A percentile compares a stretch with the other conserved stretches of the same genome.
Conservation (phyloP, 2,329 filamentous ascomycete species). For the Dothistroma septosporum region DNA sequence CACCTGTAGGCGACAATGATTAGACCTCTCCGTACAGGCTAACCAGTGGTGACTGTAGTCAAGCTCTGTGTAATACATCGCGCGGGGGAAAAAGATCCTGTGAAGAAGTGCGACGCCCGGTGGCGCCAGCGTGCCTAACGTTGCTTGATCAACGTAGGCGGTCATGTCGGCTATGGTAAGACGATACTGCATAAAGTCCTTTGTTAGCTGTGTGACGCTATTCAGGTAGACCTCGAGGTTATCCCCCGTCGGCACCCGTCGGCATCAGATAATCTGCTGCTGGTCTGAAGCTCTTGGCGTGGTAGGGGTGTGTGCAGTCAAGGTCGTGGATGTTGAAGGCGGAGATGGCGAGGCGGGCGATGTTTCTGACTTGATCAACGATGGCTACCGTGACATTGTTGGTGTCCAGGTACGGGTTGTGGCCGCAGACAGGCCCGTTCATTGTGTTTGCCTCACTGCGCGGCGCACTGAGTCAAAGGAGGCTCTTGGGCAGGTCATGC, state of each 20-base stretch:
- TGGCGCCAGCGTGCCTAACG: neutral
- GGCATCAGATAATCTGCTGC: neutral
- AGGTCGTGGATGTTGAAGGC: neutral
- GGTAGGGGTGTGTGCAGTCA: neutral
- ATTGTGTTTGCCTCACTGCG: neutral
- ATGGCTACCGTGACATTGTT: neutral
- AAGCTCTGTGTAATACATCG: too few relatives aligned
- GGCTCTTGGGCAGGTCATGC: neutral
- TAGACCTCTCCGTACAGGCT: neutral
- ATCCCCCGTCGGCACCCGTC: neutral
- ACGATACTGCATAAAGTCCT: neutral
- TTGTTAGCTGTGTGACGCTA: neutral
- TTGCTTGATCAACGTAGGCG: neutral
- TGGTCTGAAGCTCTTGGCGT: conserved; percentile 1
- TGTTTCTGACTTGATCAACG: neutral
- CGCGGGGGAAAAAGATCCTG: too few relatives aligned
- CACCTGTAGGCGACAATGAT: neutral
- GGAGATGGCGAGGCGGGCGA: neutral
- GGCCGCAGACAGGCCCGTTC: too few relatives aligned
- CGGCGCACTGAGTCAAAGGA: neutral
- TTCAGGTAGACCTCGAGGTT: neutral
- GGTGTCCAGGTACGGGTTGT: neutral
- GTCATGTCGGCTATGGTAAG: neutral
- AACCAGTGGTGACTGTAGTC: neutral
- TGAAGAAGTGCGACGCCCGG: too few relatives aligned